Conservation (phyloP, 2,329 filamentous ascomycete genomes). For the Venturia oleaginea region DNA sequence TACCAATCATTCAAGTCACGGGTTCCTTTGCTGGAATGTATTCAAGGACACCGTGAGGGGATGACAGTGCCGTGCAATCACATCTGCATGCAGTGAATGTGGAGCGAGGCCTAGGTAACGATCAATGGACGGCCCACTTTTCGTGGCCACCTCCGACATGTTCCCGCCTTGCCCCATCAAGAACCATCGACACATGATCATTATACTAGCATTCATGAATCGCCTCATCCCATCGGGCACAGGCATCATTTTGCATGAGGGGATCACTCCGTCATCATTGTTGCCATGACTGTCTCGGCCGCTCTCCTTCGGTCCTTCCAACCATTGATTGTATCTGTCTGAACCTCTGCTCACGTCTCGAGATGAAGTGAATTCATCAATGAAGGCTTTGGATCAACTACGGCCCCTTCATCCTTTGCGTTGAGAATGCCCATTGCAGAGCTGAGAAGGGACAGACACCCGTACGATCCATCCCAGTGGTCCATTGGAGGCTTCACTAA, state of each 20-base stretch:
- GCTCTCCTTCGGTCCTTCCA: background rate
- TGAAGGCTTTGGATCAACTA: background rate
- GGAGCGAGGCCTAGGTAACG: too few relatives aligned
- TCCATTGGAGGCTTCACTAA: background rate
- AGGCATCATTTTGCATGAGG: background rate
- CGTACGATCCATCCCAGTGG: background rate
- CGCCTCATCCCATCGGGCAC: background rate
- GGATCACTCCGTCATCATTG: background rate
- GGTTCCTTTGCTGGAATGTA: too few relatives aligned
- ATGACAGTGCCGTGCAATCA: too few relatives aligned
- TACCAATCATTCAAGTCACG: too few relatives aligned
- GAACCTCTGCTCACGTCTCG: background rate
- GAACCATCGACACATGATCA: background rate
- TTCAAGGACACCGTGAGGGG: too few relatives aligned
- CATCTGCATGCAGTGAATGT: too few relatives aligned
- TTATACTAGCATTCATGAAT: background rate
- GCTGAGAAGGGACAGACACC: conserved; percentile 22
- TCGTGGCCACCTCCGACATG: background rate
- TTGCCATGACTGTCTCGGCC: background rate
- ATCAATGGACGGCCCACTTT: background rate
- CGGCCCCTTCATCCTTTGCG: background rate
- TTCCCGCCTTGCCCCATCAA: background rate
- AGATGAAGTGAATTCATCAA: background rate
- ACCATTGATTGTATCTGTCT: background rate
- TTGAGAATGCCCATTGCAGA: conserved; percentile 17